Conservation (phyloP, 225 moss, liverwort and hornwort genomes). For the Anthoceros angustus region DNA sequence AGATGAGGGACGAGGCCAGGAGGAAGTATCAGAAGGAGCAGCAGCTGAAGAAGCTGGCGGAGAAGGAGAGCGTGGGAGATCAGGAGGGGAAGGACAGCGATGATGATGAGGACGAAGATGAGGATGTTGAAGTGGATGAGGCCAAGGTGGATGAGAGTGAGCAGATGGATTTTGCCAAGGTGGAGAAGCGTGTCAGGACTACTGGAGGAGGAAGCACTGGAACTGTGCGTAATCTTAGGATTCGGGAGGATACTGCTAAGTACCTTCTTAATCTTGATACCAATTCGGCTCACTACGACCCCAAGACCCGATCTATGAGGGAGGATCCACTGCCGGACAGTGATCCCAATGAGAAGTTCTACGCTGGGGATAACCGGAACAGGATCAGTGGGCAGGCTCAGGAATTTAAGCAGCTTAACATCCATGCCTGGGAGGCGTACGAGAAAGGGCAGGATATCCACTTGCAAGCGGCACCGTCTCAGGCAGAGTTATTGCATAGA, state of each 20-base stretch:
- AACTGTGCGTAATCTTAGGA: constrained; percentile 92
- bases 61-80: constrained; percentile 57
- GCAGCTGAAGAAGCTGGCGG: constrained; percentile 85
- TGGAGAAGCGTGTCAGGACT: constrained; percentile 95
- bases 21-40: constrained; percentile 87
- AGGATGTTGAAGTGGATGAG: constrained; percentile 91
- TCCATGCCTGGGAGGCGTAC: constrained; percentile 96
- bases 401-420: constrained; percentile 88
- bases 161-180: constrained; percentile 98
- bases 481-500: constrained; percentile 79
- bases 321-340: constrained; percentile 94
- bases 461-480: constrained; percentile 93
- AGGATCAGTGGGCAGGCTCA: constrained; percentile 86
- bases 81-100: constrained; percentile 67
- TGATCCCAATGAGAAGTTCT: constrained; percentile 95
- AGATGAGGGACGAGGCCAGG: constrained; percentile 79
- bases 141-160: constrained; percentile 97
- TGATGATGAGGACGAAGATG: constrained; percentile 89
- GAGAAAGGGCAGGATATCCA: constrained; percentile 99
- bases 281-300: constrained; percentile 88
- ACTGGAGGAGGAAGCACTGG: constrained; percentile 97
- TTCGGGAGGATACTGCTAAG: constrained; percentile 96
- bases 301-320: constrained; percentile 94
- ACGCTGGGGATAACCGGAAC: constrained; percentile 94
- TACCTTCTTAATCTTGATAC: constrained; percentile 87